Base-by-base conservation (phyloP, 2,329 filamentous ascomycete species). In the Xylaria sp. region DNA sequence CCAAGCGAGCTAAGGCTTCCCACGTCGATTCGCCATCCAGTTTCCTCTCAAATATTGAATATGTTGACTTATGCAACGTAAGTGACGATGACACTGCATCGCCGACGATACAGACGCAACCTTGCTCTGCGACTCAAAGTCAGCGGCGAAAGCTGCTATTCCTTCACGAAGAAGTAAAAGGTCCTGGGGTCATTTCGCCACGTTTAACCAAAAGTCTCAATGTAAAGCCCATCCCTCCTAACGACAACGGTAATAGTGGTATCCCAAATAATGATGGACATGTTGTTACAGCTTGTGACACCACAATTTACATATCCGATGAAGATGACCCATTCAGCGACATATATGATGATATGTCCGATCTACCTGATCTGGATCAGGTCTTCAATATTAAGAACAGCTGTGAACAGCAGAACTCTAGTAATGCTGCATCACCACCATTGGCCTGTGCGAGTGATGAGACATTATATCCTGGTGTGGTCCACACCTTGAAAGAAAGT, bases 391-490 rank as follows among this genome's bases (percentile, higher is more conserved):
- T 33, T n/a, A 60, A 43, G n/a, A 13, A 56, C 25, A 19, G 15
- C 21, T 25, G 41, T 3, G 38, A 61, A n/a, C 31, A 40, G 29
- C 35, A 17, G 3, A 29, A 38, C 6, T 8, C 48, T 31, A 59
- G 15, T 13, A 37, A 57, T 19, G 25, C 19, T 4, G 21, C 46
- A 21, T 48, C 38, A 19, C 55, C 60, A 10, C 66, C 53, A 25
- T 43, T 55, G 3, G 43, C 9, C 23, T 21, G 38, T 21, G 29
- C 49, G 1, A 60, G 29, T 10, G 68, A 73, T 29, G 67, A 72
- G 57, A 74, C 72, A 9, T 47, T 74, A 15, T 71, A 70, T 46
- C 70, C 71, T 25, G 71, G 72, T 33, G 59, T 69, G 43, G 61
- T 71, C 17, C 44, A 71, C 4, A 68, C 67, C 3, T 48, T 72